A percentile compares a stretch with the other conserved stretches of the same genome.
phyloP scores from a whole-genome alignment of 371 early-diverging fungal species.

The Zancudomyces culisetae region DNA sequence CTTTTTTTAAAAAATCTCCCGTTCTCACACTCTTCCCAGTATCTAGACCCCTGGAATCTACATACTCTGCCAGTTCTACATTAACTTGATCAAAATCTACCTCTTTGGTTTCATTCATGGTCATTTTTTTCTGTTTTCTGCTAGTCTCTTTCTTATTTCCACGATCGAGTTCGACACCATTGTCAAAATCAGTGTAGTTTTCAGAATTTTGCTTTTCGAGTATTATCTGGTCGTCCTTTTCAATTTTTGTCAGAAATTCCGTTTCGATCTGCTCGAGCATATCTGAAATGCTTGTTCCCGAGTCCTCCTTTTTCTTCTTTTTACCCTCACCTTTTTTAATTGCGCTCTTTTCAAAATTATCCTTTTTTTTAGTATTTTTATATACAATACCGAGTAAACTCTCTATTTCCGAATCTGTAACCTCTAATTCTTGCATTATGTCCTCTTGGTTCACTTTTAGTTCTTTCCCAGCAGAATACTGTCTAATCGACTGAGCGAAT shows the following conservation, averaged over 20 bases:
- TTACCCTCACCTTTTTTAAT: neutral
- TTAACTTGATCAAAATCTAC: neutral
- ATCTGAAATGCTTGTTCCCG: neutral
- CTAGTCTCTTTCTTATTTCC: neutral
- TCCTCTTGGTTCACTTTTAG: neutral
- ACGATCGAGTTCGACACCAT: neutral
- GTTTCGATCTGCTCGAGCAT: neutral
- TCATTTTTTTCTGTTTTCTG: neutral
- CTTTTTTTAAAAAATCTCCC: neutral
- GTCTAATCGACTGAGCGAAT: neutral
- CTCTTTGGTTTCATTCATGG: neutral
- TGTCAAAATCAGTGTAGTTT: neutral
- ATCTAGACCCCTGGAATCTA: neutral
- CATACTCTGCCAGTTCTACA: neutral
- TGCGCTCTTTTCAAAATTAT: neutral
- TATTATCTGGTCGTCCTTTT: neutral
- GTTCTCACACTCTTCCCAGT: neutral
- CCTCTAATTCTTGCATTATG: neutral
- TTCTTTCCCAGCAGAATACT: neutral
- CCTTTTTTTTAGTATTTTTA: neutral
- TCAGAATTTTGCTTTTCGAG: neutral
- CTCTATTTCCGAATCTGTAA: constrained; percentile 1
- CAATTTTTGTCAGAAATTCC: neutral
- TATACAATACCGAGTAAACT: neutral
- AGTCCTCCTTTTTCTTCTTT: neutral